Conservation (phyloP, 2,329 filamentous ascomycete species). For the Fusarium xyrophilum region DNA sequence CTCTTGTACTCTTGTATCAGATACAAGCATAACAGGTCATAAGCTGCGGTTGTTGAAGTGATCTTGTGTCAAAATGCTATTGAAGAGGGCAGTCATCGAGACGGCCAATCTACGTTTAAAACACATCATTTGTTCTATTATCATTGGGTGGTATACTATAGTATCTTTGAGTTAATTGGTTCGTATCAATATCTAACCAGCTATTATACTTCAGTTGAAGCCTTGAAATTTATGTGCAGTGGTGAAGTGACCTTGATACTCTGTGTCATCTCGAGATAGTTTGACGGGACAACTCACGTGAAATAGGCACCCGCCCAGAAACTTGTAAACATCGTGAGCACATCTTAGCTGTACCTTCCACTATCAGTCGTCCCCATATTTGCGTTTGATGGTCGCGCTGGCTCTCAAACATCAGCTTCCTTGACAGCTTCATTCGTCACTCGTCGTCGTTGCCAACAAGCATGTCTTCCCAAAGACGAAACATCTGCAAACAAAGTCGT, state of each 20-base stretch:
- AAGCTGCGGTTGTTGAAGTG: not conserved
- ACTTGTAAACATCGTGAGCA: not conserved
- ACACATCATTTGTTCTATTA: not conserved
- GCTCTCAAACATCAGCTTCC: not conserved
- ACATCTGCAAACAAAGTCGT: not conserved
- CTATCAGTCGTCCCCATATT: not conserved
- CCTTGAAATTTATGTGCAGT: not conserved
- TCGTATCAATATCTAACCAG: not conserved
- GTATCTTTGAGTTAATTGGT: not conserved
- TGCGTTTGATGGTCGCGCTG: not conserved
- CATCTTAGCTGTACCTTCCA: not conserved
- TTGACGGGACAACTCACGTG: not conserved
- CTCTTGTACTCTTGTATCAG: not conserved
- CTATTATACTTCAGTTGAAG: not conserved
- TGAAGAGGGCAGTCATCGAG: not conserved
- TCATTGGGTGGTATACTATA: not conserved
- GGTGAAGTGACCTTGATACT: not conserved
- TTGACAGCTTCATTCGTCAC: not conserved
- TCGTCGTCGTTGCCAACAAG: not conserved
- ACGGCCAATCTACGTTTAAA: not conserved
- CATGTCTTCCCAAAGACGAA: too few relatives aligned
- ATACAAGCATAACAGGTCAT: not conserved
- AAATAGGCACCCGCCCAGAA: not conserved
- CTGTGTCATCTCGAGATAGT: not conserved
- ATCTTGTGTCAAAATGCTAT: not conserved